Percentiles rank a stretch among this genome's conserved stretches.
Evolutionary conservation across 371 early-diverging fungal genomes (phyloP).

Genomic region (Vittaforma corneae): DNA sequence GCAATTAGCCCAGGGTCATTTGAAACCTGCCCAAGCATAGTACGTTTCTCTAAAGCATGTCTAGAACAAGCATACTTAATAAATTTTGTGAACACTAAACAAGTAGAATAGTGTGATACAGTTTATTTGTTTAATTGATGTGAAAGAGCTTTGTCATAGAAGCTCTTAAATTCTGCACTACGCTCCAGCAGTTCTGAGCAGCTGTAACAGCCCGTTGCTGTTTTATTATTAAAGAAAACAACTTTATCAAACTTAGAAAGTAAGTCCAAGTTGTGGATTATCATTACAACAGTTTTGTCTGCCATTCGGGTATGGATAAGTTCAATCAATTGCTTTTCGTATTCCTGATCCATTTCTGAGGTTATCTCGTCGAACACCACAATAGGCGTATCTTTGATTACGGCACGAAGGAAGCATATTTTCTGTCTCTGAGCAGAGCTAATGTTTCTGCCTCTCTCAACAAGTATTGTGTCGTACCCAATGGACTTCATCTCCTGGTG

Average conservation of each 20-base stretch:
- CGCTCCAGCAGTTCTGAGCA: slow-evolving; percentile 2
- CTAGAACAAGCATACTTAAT: no score
- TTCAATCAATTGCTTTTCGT: slow-evolving; percentile 73
- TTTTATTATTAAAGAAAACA: no score
- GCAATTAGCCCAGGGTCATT: no score
- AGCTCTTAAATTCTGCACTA: no score
- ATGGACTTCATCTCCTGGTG: neutral
- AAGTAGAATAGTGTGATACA: neutral
- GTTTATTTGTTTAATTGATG: neutral
- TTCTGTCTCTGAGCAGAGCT: slow-evolving; percentile 63
- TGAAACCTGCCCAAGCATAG: no score
- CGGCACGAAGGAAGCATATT: slow-evolving; percentile 62
- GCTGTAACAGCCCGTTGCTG: neutral
- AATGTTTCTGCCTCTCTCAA: slow-evolving; percentile 50
- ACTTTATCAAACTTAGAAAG: slow-evolving; percentile 62
- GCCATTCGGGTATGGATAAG: slow-evolving; percentile 67
- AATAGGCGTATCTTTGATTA: slow-evolving; percentile 60
- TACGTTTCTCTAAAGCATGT: no score
- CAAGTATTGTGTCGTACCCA: slow-evolving; percentile 62
- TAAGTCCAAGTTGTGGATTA: slow-evolving; percentile 74
- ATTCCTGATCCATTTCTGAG: slow-evolving; percentile 62
- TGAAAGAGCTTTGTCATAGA: no score
- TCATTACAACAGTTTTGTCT: slow-evolving; percentile 69
- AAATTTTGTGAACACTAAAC: no score
- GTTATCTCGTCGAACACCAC: slow-evolving; percentile 61